Evolutionary conservation across 306 rosid species (phyloP), one percentile per base, ranked within the genome.

Genomic region (Cucumis cinereus): DNA sequence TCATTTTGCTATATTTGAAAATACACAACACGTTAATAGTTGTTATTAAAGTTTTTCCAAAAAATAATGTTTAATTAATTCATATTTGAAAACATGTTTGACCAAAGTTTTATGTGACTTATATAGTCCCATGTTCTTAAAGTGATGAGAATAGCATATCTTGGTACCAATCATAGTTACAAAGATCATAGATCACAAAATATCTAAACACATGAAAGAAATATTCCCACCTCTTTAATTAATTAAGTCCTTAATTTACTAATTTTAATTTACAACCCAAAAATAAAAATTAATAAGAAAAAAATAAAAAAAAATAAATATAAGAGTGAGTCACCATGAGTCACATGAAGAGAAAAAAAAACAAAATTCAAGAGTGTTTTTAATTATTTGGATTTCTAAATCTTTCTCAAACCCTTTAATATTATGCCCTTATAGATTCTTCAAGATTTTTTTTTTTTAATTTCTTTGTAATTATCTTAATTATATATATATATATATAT

Each of bases 121-220:
- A 40, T 67, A 67, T 66, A 68, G 55, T 68, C 74, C 74, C 74
- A 68, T 68, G 74, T 68, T 68, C 57, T 69, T 69, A 69, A 69
- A 69, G 23, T 45, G 75, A 24, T 24, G 36, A 69, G 14, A 47
- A 26, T 7, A 14, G 14, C 56, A 69, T 69, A 69, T 69, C 57
- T 69, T 69, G 75, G 75, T 69, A 69, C 75, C 75, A 69, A 69
- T 69, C 75, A 69, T 69, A 69, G 56, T 69, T 69, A 69, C 75
- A 69, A 24, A 69, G 75, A 69, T 69, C 75, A 69, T 69, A 69
- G 75, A 60, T 58, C 62, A 77, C 33, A 82, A 75, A 80, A 83
- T 78, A 89, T 87, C 94, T 85, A 89, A 92, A 80, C 90, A 92
- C 90, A 87, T 92, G 93, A 73, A 64, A 81, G 82, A 83, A 85